Conservation (phyloP, 805 yeast species). For the Saturnispora sanitii region DNA sequence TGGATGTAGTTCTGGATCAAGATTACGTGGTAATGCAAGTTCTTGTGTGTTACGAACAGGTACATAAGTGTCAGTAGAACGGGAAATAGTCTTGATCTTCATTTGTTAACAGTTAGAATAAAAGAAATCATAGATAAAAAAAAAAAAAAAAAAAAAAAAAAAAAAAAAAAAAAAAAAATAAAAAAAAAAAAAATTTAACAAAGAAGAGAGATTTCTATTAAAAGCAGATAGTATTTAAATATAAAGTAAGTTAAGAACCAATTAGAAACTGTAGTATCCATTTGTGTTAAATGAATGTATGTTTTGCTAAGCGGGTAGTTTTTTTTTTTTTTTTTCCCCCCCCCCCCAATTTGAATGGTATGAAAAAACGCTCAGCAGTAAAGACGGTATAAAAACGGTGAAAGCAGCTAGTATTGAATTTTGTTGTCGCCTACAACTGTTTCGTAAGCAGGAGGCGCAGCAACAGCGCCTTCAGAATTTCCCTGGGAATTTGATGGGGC, state of each 20-base stretch:
- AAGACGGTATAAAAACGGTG: too few species aligned
- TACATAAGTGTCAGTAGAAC: slow-evolving; percentile 86
- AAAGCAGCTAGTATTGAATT: slow-evolving; percentile 12
- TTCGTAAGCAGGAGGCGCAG: slow-evolving; percentile 17
- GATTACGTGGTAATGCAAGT: slow-evolving; percentile 75
- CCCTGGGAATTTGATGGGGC: too few species aligned
- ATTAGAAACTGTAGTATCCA: too few species aligned
- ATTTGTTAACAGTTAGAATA: slow-evolving; percentile 18
- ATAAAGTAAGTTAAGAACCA: too few species aligned
- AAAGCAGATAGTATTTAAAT: too few species aligned
- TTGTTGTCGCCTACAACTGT: slow-evolving; percentile 19
- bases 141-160: slow-evolving; percentile 1
- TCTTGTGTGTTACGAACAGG: slow-evolving; percentile 90
- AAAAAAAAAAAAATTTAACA: slow-evolving; percentile 3
- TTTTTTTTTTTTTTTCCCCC: too few species aligned
- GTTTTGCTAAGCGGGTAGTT: too few species aligned
- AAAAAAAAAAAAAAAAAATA: slow-evolving; percentile 1
- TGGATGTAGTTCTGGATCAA: slow-evolving; percentile 92
- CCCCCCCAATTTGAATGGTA: too few species aligned
- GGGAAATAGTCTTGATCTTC: slow-evolving; percentile 82
- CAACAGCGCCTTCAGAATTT: neutral
- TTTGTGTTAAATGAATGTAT: too few species aligned
- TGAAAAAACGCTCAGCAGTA: too few species aligned
- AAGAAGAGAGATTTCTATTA: too few species aligned
- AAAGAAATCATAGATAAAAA: neutral